These are phyloP conservation scores for Sequoiadendron giganteum DNA, from an alignment of 75 land plant genomes.

Conservation along the genomic window DNA sequence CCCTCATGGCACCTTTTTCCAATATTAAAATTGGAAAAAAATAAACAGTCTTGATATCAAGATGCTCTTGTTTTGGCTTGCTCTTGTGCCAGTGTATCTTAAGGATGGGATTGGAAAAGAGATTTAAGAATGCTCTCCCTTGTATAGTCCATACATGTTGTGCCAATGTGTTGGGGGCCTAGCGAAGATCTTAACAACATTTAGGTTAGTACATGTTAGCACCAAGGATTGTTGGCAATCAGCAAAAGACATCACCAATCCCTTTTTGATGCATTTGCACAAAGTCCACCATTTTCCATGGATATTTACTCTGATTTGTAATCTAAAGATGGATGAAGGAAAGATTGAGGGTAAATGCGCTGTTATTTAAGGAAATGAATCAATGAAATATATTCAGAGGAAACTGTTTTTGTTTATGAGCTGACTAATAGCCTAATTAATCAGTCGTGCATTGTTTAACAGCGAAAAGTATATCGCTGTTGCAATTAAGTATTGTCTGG, in stretches of 20 bases:
- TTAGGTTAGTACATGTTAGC: neutral
- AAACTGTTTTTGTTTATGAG: neutral
- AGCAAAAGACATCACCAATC: neutral
- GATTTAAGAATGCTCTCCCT: too few species aligned
- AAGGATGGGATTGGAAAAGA: too few species aligned
- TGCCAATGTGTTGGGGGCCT: neutral
- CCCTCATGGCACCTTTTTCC: too few species aligned
- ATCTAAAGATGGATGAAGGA: neutral
- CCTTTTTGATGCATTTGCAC: neutral
- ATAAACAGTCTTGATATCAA: too few species aligned
- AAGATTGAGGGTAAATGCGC: neutral
- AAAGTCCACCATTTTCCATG: neutral
- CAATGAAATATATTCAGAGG: neutral
- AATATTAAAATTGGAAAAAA: too few species aligned
- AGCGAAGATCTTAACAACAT: neutral
- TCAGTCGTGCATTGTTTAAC: neutral
- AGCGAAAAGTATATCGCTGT: neutral
- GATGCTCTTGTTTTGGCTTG: too few species aligned
- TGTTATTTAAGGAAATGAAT: neutral
- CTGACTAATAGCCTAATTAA: too few species aligned
- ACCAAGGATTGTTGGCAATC: neutral
- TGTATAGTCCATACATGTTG: too few species aligned
- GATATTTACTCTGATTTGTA: neutral
- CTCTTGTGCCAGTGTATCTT: too few species aligned
- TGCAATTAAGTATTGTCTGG: neutral